These are phyloP conservation scores for Capsella rubella DNA, from an alignment of 441 rosid genomes.

Conservation along the genomic window DNA sequence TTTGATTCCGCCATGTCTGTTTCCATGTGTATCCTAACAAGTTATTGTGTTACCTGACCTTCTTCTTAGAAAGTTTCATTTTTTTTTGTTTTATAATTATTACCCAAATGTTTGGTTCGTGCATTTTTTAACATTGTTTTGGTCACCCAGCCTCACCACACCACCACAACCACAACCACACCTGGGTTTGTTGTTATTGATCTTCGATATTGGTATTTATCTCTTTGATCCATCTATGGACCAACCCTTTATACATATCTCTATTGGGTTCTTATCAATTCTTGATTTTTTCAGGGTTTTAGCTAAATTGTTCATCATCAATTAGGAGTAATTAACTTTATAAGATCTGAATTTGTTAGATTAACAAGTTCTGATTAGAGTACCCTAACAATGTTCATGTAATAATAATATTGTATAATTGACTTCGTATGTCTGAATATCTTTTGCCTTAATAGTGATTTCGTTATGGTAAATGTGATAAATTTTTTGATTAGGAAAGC, in stretches of 20 bases:
- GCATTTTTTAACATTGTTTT: constrained; percentile 39
- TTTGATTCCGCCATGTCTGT: constrained; percentile 40
- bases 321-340: background rate
- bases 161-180: background rate
- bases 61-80: background rate
- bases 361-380: background rate
- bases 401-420: background rate
- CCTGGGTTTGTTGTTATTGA: constrained; percentile 46
- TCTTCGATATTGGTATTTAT: constrained; percentile 41
- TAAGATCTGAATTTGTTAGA: background rate
- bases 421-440: background rate
- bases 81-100: too few species aligned
- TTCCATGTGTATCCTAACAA: constrained; percentile 42
- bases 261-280: constrained; percentile 37
- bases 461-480: background rate
- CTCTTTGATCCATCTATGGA: constrained; percentile 50
- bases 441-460: constrained; percentile 22
- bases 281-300: constrained; percentile 30
- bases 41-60: constrained; percentile 37
- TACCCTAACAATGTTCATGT: constrained; percentile 11
- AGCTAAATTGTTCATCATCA: constrained; percentile 40
- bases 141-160: constrained; percentile 34
- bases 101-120: constrained; percentile 2
- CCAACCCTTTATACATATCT: constrained; percentile 47
- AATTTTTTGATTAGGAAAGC: constrained; percentile 2